Base-by-base conservation (phyloP, 768 basidiomycete genomes). In the Hortiboletus flavorubellus region DNA sequence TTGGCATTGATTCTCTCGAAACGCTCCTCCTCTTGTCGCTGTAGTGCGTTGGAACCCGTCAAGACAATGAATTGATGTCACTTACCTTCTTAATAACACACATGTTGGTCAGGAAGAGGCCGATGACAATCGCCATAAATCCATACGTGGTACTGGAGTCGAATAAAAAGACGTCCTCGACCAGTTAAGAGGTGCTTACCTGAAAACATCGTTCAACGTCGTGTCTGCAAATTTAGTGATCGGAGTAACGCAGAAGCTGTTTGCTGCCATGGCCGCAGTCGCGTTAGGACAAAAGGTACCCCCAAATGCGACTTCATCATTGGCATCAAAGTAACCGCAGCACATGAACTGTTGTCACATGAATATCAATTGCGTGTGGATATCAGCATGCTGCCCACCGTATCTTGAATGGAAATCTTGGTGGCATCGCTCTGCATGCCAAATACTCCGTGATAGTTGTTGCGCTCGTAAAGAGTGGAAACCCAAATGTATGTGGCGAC, bases 1-100 rank as follows among this genome's bases (percentile, higher is more conserved):
- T 95, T 96, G 53, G 83, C 82, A 61, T 95, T 92, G 59, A 96
- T 95, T 74, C 80, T 88, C 77, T 82, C 85, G 80, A 96, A 95
- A 35, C 93, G 85, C 62, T 89, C 87, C 53, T 81, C 78, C 72
- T 93, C 86, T 68, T 85, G 76, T 62, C 91, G 81, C 90, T 92
- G 75, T 48, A 55, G 45, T 49, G 23, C 23, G 51, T 67, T 31
- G 66, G 54, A 49, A 31, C 11, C 5, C 1, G 31, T 41, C 31
- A 10, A 37, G 18, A 44, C 23, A 8, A 43, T 10, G n/a, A 26
- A 16, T 4, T 0, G 26, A 46, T 9, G 15, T n/a, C 56, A 46
- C 58, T 18, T 21, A 84, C 87, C 82, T 80, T 85, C 67, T 89
- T 91, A 66, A 97, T 92, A 41, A 95, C 81, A 73, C 92, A 96